These are phyloP conservation scores for Mycena maculata DNA, from an alignment of 768 basidiomycete genomes.

Conservation along the genomic window DNA sequence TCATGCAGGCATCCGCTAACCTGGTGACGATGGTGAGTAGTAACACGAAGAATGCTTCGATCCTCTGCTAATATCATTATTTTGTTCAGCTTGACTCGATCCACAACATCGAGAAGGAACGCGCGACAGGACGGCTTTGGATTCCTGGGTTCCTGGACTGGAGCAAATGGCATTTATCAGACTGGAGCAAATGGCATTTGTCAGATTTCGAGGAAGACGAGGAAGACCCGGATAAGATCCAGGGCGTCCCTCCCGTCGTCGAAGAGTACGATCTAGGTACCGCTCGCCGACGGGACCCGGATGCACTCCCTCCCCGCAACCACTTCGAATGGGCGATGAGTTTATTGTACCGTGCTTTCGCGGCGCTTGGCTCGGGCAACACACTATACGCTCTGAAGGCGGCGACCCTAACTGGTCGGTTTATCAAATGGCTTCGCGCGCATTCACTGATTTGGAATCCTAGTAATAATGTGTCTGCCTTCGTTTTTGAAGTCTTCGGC, in stretches of 20 bases:
- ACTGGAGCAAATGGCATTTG: conserved; percentile 60
- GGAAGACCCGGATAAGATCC: conserved; percentile 79
- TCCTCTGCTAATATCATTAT: not conserved
- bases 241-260: conserved; percentile 59
- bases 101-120: conserved; percentile 62
- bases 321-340: conserved; percentile 63
- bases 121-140: conserved; percentile 63
- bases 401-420: conserved; percentile 68
- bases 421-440: not conserved
- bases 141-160: conserved; percentile 53
- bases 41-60: not conserved
- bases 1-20: conserved; percentile 53
- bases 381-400: conserved; percentile 78
- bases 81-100: conserved; percentile 66
- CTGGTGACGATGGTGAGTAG: conserved; percentile 54
- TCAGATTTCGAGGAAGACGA: conserved; percentile 65
- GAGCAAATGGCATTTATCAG: conserved; percentile 45
- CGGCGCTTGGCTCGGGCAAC: conserved; percentile 66
- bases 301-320: conserved; percentile 78
- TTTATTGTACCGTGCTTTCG: conserved; percentile 53
- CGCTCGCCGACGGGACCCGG: conserved; percentile 73
- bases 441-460: not conserved
- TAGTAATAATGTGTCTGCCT: conserved; percentile 71
- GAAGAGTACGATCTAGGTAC: conserved; percentile 63
- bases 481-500: conserved; percentile 67